Evolutionary conservation across 371 early-diverging fungal genomes (phyloP).

Genomic region (Rhizopus stolonifer): DNA sequence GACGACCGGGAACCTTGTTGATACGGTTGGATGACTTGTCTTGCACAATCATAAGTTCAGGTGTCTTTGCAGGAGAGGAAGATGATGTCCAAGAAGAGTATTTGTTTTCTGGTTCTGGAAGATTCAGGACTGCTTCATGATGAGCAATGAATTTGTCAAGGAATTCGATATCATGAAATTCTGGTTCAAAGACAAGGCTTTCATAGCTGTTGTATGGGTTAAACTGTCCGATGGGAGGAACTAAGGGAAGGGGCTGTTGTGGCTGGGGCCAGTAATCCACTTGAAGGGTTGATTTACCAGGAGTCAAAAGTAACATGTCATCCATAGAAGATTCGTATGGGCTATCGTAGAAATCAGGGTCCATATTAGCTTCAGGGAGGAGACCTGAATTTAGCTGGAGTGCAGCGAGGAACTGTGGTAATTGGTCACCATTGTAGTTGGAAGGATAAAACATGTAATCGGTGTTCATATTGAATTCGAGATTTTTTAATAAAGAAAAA

Average conservation of each 20-base stretch:
- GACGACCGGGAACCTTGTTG: slow-evolving; percentile 17
- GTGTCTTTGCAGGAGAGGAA: slow-evolving; percentile 18
- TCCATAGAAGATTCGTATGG: slow-evolving; percentile 14
- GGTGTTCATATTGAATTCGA: too few species aligned
- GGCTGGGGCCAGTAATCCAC: not conserved
- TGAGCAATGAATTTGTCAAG: slow-evolving; percentile 33
- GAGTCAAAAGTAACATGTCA: slow-evolving; percentile 7
- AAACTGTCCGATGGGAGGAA: slow-evolving; percentile 26
- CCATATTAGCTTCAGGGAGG: slow-evolving; percentile 3
- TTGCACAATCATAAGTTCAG: slow-evolving; percentile 12
- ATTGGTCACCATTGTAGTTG: too few species aligned
- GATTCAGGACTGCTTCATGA: slow-evolving; percentile 27
- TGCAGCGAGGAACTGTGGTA: slow-evolving; percentile 9
- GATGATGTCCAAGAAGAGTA: slow-evolving; percentile 5
- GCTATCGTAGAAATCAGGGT: slow-evolving; percentile 19
- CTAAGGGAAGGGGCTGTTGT: slow-evolving; percentile 9
- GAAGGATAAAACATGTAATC: too few species aligned
- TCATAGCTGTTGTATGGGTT: not conserved
- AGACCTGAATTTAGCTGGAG: slow-evolving; percentile 15
- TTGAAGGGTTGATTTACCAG: slow-evolving; percentile 2
- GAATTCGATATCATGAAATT: slow-evolving; percentile 13
- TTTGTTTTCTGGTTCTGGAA: slow-evolving; percentile 3
- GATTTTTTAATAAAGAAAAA: too few species aligned
- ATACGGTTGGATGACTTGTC: slow-evolving; percentile 17
- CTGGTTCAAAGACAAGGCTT: not conserved